phyloP scores from a whole-genome alignment of 140 eudicot species.

The Bidens hawaiensis region DNA sequence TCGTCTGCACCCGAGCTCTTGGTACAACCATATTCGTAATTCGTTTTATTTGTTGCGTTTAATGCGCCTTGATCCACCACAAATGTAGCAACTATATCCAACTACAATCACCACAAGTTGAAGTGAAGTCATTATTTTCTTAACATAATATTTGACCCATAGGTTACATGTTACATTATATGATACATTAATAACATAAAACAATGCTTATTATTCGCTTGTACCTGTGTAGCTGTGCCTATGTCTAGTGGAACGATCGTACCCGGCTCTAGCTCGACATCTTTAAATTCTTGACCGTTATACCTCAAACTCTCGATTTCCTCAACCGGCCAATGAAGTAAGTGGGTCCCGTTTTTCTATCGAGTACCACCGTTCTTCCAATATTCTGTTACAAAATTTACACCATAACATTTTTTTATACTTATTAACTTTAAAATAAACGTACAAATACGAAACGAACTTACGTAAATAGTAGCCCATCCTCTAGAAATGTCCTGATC shows the following conservation, averaged over 20 bases:
- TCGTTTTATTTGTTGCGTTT: slow-evolving; percentile 1
- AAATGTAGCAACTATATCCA: slow-evolving; percentile 37
- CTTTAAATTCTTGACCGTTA: slow-evolving; percentile 18
- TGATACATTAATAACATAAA: too few relatives aligned
- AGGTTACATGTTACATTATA: neutral
- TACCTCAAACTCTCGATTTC: slow-evolving; percentile 42
- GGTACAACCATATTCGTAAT: slow-evolving; percentile 23
- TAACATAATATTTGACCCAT: too few relatives aligned
- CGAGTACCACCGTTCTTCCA: slow-evolving; percentile 45
- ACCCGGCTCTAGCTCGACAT: slow-evolving; percentile 27
- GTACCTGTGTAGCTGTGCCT: slow-evolving; percentile 40
- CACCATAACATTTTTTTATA: neutral
- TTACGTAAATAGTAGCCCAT: slow-evolving; percentile 51
- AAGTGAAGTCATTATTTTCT: too few relatives aligned
- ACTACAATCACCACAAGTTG: too few relatives aligned
- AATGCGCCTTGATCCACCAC: slow-evolving; percentile 23
- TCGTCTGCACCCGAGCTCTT: slow-evolving; percentile 26
- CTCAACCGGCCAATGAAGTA: slow-evolving; percentile 60
- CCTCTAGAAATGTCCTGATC: slow-evolving; percentile 36
- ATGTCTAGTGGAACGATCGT: slow-evolving; percentile 38
- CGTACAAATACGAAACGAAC: neutral
- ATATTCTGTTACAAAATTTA: slow-evolving; percentile 21
- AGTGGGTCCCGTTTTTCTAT: slow-evolving; percentile 43
- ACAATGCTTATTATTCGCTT: neutral
- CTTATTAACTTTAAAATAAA: too few relatives aligned